Conservation (phyloP, 176 grass and related monocot genomes). For the Carex kokanica region DNA sequence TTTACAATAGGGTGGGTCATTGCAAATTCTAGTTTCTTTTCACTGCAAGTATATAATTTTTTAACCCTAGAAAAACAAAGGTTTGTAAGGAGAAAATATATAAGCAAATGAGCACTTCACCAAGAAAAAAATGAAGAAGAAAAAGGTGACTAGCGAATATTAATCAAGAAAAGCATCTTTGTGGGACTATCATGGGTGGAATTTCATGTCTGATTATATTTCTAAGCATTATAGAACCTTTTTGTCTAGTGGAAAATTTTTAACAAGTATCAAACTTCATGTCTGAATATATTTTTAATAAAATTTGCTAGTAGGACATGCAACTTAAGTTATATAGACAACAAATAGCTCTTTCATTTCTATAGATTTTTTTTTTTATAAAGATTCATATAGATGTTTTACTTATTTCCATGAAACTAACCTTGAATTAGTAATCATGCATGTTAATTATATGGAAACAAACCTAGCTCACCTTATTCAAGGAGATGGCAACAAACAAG, state of each 20-base stretch:
- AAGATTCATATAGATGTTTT: not conserved
- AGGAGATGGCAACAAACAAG: not conserved
- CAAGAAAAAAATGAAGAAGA: not conserved
- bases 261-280: not conserved
- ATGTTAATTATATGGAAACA: not conserved
- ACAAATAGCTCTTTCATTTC: not conserved
- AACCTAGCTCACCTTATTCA: conserved; percentile 14
- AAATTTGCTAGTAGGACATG: not conserved
- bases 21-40: not conserved
- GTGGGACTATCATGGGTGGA: not conserved
- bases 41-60: not conserved
- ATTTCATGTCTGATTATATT: not conserved
- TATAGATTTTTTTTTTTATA: not conserved
- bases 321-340: not conserved
- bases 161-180: not conserved
- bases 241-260: not conserved
- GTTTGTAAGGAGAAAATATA: not conserved
- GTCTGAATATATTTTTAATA: not conserved
- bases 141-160: not conserved
- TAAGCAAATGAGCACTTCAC: not conserved
- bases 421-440: not conserved
- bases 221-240: not conserved
- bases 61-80: not conserved
- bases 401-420: not conserved
- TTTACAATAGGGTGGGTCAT: conserved; percentile 30